These are phyloP conservation scores for Ascoidea tarda DNA, from an alignment of 805 yeast species.

Conservation along the genomic window DNA sequence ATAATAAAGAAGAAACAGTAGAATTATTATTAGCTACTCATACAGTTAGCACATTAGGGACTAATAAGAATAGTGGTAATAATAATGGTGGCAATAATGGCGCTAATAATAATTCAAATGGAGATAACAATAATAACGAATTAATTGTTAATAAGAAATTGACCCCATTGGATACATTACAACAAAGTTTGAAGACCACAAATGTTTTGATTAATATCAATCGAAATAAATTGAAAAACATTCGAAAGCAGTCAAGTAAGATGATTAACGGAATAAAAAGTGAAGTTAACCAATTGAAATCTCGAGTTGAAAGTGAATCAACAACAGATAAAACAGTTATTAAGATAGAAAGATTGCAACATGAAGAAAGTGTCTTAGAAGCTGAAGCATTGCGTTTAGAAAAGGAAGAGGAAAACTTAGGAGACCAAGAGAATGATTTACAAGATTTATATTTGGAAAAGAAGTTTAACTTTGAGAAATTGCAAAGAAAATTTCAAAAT, in stretches of 20 bases:
- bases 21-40: background rate
- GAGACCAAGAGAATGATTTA: constrained; percentile 20
- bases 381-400: constrained; percentile 1
- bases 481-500: constrained; percentile 18
- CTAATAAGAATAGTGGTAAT: background rate
- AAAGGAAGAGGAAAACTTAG: constrained; percentile 14
- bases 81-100: background rate
- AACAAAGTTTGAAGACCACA: background rate
- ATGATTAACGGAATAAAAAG: constrained; percentile 11
- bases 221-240: constrained; percentile 11
- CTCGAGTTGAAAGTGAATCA: constrained; percentile 8
- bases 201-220: too few relatives aligned
- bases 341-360: constrained; percentile 14
- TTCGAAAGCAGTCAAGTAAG: constrained; percentile 6
- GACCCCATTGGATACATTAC: background rate
- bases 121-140: background rate
- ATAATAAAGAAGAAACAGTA: constrained; percentile 6
- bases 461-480: constrained; percentile 23
- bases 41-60: background rate
- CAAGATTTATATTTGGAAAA: constrained; percentile 23
- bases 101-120: background rate
- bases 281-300: constrained; percentile 13
- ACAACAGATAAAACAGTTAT: constrained; percentile 10
- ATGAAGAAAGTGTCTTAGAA: background rate
- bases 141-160: too few relatives aligned